These are phyloP conservation scores for Neckera pumila DNA, from an alignment of 225 moss, liverwort and hornwort species.

Conservation along the genomic window DNA sequence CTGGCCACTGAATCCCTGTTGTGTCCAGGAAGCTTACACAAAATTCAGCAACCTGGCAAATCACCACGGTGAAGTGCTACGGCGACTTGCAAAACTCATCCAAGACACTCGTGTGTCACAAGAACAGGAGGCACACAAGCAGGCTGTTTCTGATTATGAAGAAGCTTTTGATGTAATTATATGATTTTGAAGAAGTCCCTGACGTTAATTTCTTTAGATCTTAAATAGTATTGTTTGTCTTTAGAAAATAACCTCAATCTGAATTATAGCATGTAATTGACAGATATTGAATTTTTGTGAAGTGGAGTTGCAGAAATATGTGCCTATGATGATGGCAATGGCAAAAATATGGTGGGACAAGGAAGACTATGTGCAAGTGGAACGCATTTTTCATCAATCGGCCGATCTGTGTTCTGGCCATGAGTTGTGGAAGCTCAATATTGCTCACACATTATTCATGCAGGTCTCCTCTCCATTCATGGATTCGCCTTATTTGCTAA, in stretches of 20 bases:
- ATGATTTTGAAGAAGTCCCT: neutral
- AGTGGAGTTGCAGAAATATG: constrained; percentile 28
- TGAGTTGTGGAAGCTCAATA: constrained; percentile 81
- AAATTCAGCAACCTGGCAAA: constrained; percentile 69
- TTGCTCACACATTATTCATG: constrained; percentile 89
- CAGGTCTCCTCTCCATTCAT: constrained; percentile 25
- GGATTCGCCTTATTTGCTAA: neutral
- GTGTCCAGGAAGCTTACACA: constrained; percentile 54
- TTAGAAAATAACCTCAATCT: neutral
- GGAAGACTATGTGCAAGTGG: constrained; percentile 71
- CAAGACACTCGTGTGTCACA: constrained; percentile 39
- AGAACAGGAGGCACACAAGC: constrained; percentile 44
- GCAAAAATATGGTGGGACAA: constrained; percentile 98
- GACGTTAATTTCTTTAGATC: neutral
- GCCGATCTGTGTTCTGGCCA: constrained; percentile 56
- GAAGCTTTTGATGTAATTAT: constrained; percentile 47
- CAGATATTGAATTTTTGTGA: neutral
- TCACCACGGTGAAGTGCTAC: constrained; percentile 40
- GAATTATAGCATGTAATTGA: neutral
- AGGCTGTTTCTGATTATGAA: constrained; percentile 37
- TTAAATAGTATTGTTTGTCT: neutral
- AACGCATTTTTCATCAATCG: constrained; percentile 60
- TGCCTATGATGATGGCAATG: constrained; percentile 84
- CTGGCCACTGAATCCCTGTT: neutral
- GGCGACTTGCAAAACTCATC: constrained; percentile 51